These are phyloP conservation scores for Debaryomycetaceae sp. DNA, from an alignment of 1,139 yeast genomes.

Conservation along the genomic window DNA sequence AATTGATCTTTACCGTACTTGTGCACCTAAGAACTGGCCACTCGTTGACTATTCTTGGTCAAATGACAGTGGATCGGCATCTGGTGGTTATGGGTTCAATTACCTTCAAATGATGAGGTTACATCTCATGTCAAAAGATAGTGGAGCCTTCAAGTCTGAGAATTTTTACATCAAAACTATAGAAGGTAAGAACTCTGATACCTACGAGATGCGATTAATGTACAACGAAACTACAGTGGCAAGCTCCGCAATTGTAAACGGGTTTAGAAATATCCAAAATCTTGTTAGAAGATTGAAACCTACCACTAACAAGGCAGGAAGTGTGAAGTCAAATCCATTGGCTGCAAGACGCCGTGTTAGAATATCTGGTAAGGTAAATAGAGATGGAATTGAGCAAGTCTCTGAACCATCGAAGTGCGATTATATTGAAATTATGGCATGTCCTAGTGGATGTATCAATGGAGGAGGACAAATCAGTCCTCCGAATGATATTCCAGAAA, in stretches of 20 bases:
- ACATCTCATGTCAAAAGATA: conserved; percentile 21
- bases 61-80: conserved; percentile 72
- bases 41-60: conserved; percentile 57
- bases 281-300: conserved; percentile 78
- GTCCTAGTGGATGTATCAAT: conserved; percentile 96
- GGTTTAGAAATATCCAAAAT: conserved; percentile 92
- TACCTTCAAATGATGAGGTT: conserved; percentile 44
- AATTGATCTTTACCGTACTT: conserved; percentile 24
- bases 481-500: conserved; percentile 32
- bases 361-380: conserved; percentile 20
- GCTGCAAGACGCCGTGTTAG: conserved; percentile 43
- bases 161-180: conserved; percentile 23
- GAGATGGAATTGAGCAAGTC: conserved; percentile 22
- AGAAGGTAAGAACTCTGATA: conserved; percentile 73
- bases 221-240: conserved; percentile 42
- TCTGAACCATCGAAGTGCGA: conserved; percentile 71
- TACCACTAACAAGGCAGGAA: conserved; percentile 11
- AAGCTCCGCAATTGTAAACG: conserved; percentile 77
- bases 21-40: conserved; percentile 62
- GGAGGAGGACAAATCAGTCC: conserved; percentile 90
- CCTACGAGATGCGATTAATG: conserved; percentile 60
- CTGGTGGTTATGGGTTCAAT: conserved; percentile 84
- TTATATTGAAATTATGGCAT: conserved; percentile 94
- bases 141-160: conserved; percentile 15
- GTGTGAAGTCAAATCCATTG: conserved; percentile 31